Conservation (phyloP, 2,329 filamentous ascomycete genomes). For the Penicillium sp. region DNA sequence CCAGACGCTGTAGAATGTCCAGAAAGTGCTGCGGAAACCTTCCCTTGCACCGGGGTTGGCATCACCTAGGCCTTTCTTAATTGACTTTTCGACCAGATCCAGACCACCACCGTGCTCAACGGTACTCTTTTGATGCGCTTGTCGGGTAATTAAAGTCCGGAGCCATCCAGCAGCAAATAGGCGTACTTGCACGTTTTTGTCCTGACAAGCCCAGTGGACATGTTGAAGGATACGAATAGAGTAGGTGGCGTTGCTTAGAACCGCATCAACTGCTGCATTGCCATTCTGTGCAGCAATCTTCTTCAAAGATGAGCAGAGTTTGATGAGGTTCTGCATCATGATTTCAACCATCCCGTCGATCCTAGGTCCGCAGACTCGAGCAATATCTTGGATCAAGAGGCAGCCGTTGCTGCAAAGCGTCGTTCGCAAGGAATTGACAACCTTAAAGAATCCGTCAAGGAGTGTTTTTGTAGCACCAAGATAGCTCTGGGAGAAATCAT, state of each 20-base stretch:
- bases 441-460: conserved; percentile 85
- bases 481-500: conserved; percentile 71
- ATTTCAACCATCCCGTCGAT: conserved; percentile 90
- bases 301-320: conserved; percentile 84
- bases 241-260: conserved; percentile 78
- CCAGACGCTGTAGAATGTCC: conserved; percentile 78
- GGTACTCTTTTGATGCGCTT: conserved; percentile 71
- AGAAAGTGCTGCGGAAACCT: conserved; percentile 80
- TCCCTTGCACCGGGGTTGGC: conserved; percentile 88
- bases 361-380: conserved; percentile 68
- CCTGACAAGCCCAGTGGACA: conserved; percentile 74
- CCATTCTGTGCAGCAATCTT: conserved; percentile 86
- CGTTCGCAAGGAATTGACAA: conserved; percentile 77
- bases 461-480: conserved; percentile 68
- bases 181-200: conserved; percentile 90
- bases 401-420: conserved; percentile 88
- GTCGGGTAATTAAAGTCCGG: conserved; percentile 74
- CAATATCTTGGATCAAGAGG: conserved; percentile 78
- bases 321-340: conserved; percentile 83
- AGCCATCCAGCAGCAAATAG: conserved; percentile 79
- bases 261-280: conserved; percentile 73
- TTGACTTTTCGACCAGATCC: conserved; percentile 79
- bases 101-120: conserved; percentile 82
- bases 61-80: conserved; percentile 85
- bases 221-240: conserved; percentile 80